Conservation (phyloP, 257 asterid species). For the Vinca minor region DNA sequence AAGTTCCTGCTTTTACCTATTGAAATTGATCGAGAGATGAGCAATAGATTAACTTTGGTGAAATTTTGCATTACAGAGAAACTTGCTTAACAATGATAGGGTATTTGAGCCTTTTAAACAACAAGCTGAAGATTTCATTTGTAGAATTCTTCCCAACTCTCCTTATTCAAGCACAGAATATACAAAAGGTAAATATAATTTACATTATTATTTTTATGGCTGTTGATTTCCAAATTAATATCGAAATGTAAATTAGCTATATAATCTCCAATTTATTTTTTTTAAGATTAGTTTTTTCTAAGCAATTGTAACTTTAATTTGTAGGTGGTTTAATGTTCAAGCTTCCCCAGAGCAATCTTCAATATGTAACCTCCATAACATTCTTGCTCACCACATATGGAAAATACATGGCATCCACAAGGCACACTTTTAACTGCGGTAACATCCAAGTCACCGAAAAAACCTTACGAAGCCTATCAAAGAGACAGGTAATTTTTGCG, state of each 20-base stretch:
- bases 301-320: no score
- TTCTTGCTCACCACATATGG: constrained; percentile 71
- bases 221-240: no score
- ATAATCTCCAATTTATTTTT: no score
- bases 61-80: constrained; percentile 38
- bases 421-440: constrained; percentile 52
- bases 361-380: constrained; percentile 68
- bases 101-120: constrained; percentile 39
- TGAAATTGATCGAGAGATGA: no score
- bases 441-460: constrained; percentile 28
- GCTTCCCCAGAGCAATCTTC: constrained; percentile 55
- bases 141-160: constrained; percentile 60
- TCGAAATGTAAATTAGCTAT: neutral
- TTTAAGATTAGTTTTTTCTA: no score
- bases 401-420: constrained; percentile 65
- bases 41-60: no score
- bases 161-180: constrained; percentile 63
- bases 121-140: constrained; percentile 61
- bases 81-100: constrained; percentile 39
- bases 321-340: constrained; percentile 76
- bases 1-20: no score
- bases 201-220: neutral
- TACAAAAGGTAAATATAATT: constrained; percentile 38
- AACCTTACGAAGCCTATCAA: constrained; percentile 42
- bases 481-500: constrained; percentile 43